These are phyloP conservation scores for Tolypocladium cylindrosporum DNA, from an alignment of 2,329 filamentous ascomycete species.

Conservation along the genomic window DNA sequence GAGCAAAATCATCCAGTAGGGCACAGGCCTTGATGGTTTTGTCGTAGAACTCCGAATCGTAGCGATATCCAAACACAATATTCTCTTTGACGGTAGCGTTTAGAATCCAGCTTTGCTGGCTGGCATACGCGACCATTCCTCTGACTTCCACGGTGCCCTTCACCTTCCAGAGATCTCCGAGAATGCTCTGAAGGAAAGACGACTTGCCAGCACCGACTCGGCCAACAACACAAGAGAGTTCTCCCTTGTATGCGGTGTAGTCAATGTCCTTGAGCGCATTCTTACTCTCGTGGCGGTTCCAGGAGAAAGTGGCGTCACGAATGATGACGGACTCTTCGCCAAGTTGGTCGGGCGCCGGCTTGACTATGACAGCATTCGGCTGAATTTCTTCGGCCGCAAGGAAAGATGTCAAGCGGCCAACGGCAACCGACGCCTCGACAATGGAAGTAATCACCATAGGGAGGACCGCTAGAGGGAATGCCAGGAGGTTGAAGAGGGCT, in stretches of 20 bases:
- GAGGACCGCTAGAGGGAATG: constrained; percentile 85
- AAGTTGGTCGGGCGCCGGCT: constrained; percentile 59
- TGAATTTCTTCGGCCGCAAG: constrained; percentile 86
- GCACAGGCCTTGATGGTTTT: constrained; percentile 88
- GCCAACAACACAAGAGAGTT: constrained; percentile 86
- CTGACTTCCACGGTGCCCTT: constrained; percentile 74
- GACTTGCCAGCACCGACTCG: constrained; percentile 94
- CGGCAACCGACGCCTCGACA: constrained; percentile 90
- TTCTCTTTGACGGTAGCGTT: constrained; percentile 97
- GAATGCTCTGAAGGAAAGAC: constrained; percentile 75
- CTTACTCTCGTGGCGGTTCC: constrained; percentile 73
- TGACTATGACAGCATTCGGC: constrained; percentile 63
- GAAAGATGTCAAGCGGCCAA: constrained; percentile 74
- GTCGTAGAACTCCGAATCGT: constrained; percentile 90
- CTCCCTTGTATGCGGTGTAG: constrained; percentile 83
- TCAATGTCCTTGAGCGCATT: constrained; percentile 72
- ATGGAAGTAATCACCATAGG: constrained; percentile 98
- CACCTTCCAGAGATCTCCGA: constrained; percentile 87
- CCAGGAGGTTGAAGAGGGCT: constrained; percentile 90
- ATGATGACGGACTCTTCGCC: constrained; percentile 84
- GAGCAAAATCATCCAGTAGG: constrained; percentile 79
- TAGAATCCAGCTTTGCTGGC: constrained; percentile 92
- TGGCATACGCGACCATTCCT: constrained; percentile 81
- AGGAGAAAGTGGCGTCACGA: constrained; percentile 81
- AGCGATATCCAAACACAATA: constrained; percentile 90